Conservation (phyloP, 176 grass and related monocot species). For the Alloteropsis semialata region DNA sequence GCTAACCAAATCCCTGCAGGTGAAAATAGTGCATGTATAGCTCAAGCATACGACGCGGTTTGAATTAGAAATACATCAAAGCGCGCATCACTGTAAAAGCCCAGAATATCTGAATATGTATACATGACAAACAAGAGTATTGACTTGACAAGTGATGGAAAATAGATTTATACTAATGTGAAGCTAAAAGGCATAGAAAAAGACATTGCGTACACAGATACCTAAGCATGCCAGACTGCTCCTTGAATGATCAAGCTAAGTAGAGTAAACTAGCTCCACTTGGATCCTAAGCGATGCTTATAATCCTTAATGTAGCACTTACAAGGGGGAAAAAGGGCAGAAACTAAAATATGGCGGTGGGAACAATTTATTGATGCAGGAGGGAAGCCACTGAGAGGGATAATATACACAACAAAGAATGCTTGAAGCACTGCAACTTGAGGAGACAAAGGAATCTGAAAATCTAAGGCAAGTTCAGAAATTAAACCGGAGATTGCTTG, state of each 20-base stretch:
- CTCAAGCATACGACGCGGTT: neutral
- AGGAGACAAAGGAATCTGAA: neutral
- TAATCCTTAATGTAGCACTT: neutral
- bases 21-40: neutral
- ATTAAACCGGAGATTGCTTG: neutral
- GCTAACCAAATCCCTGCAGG: neutral
- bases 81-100: neutral
- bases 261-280: slow-evolving; percentile 3
- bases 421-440: neutral
- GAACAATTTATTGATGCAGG: neutral
- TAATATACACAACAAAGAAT: neutral
- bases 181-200: neutral
- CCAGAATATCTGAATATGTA: too few species aligned
- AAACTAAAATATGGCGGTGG: neutral
- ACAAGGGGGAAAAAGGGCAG: neutral
- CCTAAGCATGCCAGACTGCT: slow-evolving; percentile 50
- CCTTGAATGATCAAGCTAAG: slow-evolving; percentile 45
- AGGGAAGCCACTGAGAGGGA: neutral
- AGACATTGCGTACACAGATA: neutral
- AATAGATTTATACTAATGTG: neutral
- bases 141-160: neutral
- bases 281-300: neutral
- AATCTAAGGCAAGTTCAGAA: neutral
- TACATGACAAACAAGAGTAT: neutral
- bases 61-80: slow-evolving; percentile 12